phyloP scores from a whole-genome alignment of 129 eudicot genomes.

The Flaveria trinervia region DNA sequence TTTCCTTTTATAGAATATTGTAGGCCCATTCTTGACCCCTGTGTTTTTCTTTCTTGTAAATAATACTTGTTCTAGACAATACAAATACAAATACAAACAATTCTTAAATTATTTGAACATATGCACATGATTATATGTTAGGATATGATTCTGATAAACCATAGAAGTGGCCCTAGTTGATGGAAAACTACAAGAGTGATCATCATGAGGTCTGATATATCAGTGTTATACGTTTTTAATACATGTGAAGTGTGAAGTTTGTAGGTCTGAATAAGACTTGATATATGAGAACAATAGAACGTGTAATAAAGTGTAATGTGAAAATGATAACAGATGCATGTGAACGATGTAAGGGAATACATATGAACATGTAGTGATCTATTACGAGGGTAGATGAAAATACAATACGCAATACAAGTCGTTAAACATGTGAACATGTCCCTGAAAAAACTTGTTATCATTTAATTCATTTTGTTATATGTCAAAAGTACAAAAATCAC shows the following conservation, averaged over 20 bases:
- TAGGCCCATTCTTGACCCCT: conserved; percentile 31
- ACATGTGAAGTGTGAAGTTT: neutral
- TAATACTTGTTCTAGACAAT: neutral
- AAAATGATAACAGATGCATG: too few species aligned
- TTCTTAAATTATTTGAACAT: neutral
- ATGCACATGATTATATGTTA: neutral
- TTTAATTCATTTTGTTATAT: too few species aligned
- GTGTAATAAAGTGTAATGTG: too few species aligned
- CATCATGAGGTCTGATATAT: conserved; percentile 22
- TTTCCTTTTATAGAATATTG: conserved; percentile 20
- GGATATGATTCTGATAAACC: neutral
- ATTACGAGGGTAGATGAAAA: too few species aligned
- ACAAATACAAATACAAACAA: neutral
- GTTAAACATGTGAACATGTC: too few species aligned
- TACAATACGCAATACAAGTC: too few species aligned
- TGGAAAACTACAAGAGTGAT: conserved; percentile 6
- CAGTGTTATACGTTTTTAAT: neutral
- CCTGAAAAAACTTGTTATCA: neutral
- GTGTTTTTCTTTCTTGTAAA: conserved; percentile 14
- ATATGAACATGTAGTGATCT: too few species aligned
- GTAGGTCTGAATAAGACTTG: too few species aligned
- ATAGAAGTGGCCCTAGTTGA: conserved; percentile 19
- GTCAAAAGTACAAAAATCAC: too few species aligned
- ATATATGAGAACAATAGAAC: too few species aligned
- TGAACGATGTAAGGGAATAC: too few species aligned